Evolutionary conservation across 2,329 filamentous ascomycete genomes (phyloP).

Genomic region (Ceratocystis cacaofunesta): DNA sequence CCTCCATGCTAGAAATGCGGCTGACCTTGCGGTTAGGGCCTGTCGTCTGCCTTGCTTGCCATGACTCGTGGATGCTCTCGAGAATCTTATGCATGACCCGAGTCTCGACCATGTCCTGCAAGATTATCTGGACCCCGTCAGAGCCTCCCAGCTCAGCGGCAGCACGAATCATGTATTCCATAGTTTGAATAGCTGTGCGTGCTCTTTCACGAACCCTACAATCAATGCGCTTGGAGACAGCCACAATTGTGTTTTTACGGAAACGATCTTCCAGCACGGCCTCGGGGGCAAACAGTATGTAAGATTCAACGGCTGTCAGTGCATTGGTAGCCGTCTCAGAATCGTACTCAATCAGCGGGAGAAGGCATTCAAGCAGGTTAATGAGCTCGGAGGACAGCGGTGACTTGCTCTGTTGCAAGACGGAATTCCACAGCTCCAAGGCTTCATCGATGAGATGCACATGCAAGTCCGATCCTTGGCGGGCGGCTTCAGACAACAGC

Average conservation of each 20-base stretch:
- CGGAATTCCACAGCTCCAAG: conserved; percentile 71
- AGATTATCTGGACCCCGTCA: conserved; percentile 45
- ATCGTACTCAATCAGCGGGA: conserved; percentile 52
- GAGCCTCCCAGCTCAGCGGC: conserved; percentile 48
- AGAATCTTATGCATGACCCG: conserved; percentile 51
- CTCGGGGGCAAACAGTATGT: conserved; percentile 55
- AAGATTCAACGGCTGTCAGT: conserved; percentile 52
- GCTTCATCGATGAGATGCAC: conserved; percentile 84
- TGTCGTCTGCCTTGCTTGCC: conserved; percentile 63
- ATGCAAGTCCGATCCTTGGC: conserved; percentile 58
- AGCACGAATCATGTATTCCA: conserved; percentile 50
- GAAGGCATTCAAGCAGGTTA: conserved; percentile 44
- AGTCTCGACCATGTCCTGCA: conserved; percentile 48
- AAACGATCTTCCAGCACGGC: conserved; percentile 45
- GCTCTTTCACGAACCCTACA: conserved; percentile 43
- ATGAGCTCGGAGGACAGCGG: conserved; percentile 49
- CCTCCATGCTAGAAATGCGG: conserved; percentile 56
- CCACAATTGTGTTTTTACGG: conserved; percentile 35
- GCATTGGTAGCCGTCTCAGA: conserved; percentile 47
- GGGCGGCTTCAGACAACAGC: conserved; percentile 64
- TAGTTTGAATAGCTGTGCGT: conserved; percentile 42
- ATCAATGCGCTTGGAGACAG: conserved; percentile 35
- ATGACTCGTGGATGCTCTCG: conserved; percentile 49
- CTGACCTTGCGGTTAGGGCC: conserved; percentile 60
- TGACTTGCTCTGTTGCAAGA: conserved; percentile 50